Percentiles rank a stretch among this genome's conserved stretches.
phyloP scores from a whole-genome alignment of 352 stramenopile genomes.

The Aphanomyces euteiches region DNA sequence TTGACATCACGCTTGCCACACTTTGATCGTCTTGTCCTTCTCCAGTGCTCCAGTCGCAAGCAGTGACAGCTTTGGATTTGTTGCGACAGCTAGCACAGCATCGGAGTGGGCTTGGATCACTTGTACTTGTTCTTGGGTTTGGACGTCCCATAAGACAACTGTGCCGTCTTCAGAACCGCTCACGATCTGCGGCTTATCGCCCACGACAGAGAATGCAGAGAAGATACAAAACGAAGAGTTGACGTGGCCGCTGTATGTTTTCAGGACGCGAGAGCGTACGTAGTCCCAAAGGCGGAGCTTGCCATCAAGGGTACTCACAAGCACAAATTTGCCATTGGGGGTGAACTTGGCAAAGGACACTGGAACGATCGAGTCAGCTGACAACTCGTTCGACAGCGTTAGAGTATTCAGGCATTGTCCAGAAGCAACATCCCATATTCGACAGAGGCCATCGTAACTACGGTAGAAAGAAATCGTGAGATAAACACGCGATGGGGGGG shows the following conservation, averaged over 20 bases:
- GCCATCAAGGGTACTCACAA: constrained; percentile 89
- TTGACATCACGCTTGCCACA: constrained; percentile 35
- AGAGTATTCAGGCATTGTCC: constrained; percentile 94
- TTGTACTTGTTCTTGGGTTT: constrained; percentile 66
- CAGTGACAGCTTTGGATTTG: constrained; percentile 56
- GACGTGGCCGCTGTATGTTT: constrained; percentile 65
- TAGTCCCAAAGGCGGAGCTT: constrained; percentile 91
- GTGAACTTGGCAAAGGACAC: constrained; percentile 87
- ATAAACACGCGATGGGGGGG: constrained; percentile 50
- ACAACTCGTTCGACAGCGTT: constrained; percentile 40
- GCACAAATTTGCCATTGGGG: constrained; percentile 92
- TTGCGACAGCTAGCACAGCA: constrained; percentile 84
- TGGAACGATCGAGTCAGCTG: constrained; percentile 78
- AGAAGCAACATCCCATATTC: constrained; percentile 96
- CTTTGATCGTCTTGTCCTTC: constrained; percentile 65
- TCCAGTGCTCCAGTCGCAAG: constrained; percentile 77
- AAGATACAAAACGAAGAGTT: constrained; percentile 87
- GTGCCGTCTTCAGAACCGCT: constrained; percentile 91
- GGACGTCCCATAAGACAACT: constrained; percentile 91
- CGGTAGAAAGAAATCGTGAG: neutral
- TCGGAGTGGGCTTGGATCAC: constrained; percentile 65
- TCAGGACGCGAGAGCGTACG: constrained; percentile 50
- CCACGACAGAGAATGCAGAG: constrained; percentile 71
- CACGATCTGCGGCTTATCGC: constrained; percentile 54
- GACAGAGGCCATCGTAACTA: constrained; percentile 68